Evolutionary conservation across 2,329 filamentous ascomycete genomes (phyloP), one percentile per base, ranked within the genome.

Genomic region (Penicillium sp.): DNA sequence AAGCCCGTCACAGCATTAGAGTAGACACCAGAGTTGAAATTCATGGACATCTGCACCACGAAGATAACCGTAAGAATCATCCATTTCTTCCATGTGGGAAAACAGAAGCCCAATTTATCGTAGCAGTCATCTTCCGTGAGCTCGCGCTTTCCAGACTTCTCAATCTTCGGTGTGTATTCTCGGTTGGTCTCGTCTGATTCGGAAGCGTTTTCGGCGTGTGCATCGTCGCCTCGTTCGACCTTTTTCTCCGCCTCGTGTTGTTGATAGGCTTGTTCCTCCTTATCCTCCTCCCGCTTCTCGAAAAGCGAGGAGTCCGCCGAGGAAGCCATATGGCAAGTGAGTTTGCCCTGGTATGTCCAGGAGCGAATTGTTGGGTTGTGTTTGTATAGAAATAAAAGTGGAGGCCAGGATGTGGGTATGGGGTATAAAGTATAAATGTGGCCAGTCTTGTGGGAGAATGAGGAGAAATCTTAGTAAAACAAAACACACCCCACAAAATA

Each of bases 1-100:
- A 54, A 3, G 3, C 52, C 52, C 4, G 52, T 39, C 31, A 54
- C 44, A 4, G 45, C 52, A 39, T 42, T 90, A 47, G 87, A 86
- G 74, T 90, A 91, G 7, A 90, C 81, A 51, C 85, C 87, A 3
- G 87, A 89, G 77, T 91, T 91, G 79, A 91, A 89, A 78, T 91
- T 91, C 88, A 91, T 91, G 8, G 88, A 90, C 16, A 88, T 85
- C 69, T 91, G 88, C 4, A 91, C 87, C 11, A 85, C 76, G 77
- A 90, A 90, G 70, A 91, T 88, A 69, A 90, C 81, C 19, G 82
- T 84, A 50, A 91, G 80, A 64, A 91, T 89, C 62, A 78, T 84
- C 88, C 88, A 91, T 77, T 91, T 91, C 77, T 87, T 89, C 77
- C 77, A 80, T 5, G 58, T 68, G 1, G 87, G 75, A 59, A 84